phyloP scores from a whole-genome alignment of 768 basidiomycete species.

The Mycena olivaceomarginata region DNA sequence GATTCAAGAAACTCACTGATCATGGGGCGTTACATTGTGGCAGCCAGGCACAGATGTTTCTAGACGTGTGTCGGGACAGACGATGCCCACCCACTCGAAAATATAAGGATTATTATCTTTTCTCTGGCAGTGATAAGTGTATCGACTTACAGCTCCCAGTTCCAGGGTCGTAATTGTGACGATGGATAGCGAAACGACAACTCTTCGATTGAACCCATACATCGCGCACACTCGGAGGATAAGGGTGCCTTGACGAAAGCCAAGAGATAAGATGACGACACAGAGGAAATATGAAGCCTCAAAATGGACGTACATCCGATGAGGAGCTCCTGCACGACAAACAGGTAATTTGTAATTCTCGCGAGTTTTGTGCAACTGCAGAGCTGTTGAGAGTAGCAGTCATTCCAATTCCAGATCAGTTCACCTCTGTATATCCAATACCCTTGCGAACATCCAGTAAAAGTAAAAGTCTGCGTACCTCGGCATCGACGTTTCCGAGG shows the following conservation, averaged over 20 bases:
- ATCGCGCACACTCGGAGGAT: conserved; percentile 3
- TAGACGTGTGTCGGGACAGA: not conserved
- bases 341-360: not conserved
- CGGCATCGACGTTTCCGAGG: conserved; percentile 6
- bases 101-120: not conserved
- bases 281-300: not conserved
- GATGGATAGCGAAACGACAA: conserved; percentile 5
- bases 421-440: conserved; percentile 1
- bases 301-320: not conserved
- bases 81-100: not conserved
- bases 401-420: not conserved
- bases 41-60: conserved; percentile 1
- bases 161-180: not conserved
- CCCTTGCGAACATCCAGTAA: not conserved
- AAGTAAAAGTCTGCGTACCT: not conserved
- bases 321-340: conserved; percentile 6
- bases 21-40: not conserved
- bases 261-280: not conserved
- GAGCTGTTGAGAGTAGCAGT: not conserved
- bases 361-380: conserved; percentile 8
- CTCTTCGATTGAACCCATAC: conserved; percentile 18
- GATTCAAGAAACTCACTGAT: not conserved
- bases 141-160: too few relatives aligned
- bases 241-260: not conserved
- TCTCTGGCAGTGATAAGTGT: too few relatives aligned